Conservation (phyloP, 352 stramenopile genomes). For the Globisporangium paddicum region DNA sequence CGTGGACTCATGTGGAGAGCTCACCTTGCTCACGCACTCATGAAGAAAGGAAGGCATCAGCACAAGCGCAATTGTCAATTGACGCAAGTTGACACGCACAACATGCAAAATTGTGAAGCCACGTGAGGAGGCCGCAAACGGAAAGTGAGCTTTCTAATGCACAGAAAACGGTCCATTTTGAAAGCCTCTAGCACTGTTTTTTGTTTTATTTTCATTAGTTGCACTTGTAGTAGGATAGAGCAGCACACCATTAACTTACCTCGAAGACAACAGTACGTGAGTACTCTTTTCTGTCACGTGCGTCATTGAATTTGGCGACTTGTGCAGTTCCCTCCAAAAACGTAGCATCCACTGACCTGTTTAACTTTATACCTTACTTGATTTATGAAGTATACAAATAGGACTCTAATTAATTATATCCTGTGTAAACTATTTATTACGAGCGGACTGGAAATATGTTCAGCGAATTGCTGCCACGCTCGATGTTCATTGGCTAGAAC, state of each 20-base stretch:
- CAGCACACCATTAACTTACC: not conserved
- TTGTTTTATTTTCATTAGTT: not conserved
- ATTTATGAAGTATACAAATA: not conserved
- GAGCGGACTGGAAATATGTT: not conserved
- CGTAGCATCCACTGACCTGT: not conserved
- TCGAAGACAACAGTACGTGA: not conserved
- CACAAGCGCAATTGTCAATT: too few relatives aligned
- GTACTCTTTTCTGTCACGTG: not conserved
- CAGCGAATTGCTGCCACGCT: not conserved
- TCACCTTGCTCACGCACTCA: too few relatives aligned
- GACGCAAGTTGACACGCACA: too few relatives aligned
- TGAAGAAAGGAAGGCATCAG: too few relatives aligned
- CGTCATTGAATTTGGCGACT: slow-evolving; percentile 3
- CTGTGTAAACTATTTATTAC: not conserved
- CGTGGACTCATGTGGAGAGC: too few relatives aligned
- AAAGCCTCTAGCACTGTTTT: not conserved
- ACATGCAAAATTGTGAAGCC: too few relatives aligned
- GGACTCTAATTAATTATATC: not conserved
- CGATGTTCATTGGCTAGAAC: slow-evolving; percentile 3
- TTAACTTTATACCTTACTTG: not conserved
- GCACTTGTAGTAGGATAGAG: too few relatives aligned
- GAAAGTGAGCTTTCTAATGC: not conserved
- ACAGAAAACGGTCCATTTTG: not conserved
- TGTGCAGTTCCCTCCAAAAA: not conserved
- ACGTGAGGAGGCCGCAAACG: too few relatives aligned